Evolutionary conservation across 139 green algal genomes (phyloP), one percentile per base, ranked within the genome.

Genomic region (Volvox africanus): DNA sequence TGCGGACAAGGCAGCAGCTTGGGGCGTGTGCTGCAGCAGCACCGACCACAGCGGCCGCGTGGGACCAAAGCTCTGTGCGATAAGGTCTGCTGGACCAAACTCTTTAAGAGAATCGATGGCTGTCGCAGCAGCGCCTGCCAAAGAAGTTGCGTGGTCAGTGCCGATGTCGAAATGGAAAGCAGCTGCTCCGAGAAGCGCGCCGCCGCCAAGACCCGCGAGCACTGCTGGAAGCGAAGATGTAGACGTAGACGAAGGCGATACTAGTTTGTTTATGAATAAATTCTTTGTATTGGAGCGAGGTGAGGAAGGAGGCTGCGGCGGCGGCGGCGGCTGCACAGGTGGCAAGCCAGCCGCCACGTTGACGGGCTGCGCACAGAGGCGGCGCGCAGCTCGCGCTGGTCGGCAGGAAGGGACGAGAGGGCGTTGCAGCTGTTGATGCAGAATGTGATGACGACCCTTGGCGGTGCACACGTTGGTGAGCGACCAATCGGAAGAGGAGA

Each of bases 81-180:
- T 62, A 5, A 89, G 19, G 83, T 89, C 83, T 0, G 67, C 83
- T 17, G 83, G 83, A 3, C 83, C 83, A 35, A 89, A 89, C 67
- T 89, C 83, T 24, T 37, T 37, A 1, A 68, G 22, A 24, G 35
- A 28, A 21, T 19, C 24, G 26, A 88, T 19, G 9, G 65, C 32
- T 20, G 2, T 61, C 14, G 82, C 62, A 24, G 62, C 32, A 2
- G 65, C 35, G 22, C 61, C 24, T 11, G 33, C 30, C 16, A 62
- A 28, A 35, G 36, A 1, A 14, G 83, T 18, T 6, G 83, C 36
- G 26, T 79, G 67, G 28, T 61, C 33, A 28, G 33, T 14, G 19
- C 14, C 82, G 62, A 24, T 36, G 30, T 22, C n/a, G 22, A 36
- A 6, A 26, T 86, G 80, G 28, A 86, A 1, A 28, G 80, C 80